Percentiles rank a stretch among this genome's conserved stretches.
Conservation (phyloP, 2,329 filamentous ascomycete species). For the Cyphellophora europaea region DNA sequence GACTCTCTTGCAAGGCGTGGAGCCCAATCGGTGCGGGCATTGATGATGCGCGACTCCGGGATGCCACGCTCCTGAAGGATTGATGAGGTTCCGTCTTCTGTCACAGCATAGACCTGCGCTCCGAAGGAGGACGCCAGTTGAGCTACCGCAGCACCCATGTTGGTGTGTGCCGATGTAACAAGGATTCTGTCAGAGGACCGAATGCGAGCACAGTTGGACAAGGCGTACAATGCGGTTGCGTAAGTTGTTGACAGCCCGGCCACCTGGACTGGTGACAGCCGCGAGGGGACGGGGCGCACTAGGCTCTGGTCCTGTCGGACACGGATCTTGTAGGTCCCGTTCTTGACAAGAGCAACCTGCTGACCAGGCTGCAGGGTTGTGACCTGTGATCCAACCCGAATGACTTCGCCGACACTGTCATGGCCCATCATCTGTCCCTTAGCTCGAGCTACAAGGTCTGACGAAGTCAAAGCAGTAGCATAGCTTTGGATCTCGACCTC, state of each 20-base stretch:
- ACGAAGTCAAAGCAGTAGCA: constrained; percentile 10
- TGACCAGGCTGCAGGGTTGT: constrained; percentile 5
- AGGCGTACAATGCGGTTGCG: constrained; percentile 21
- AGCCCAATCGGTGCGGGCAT: constrained; percentile 10
- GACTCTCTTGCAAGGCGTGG: neutral
- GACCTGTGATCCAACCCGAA: constrained; percentile 18
- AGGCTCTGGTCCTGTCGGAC: neutral
- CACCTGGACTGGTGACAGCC: constrained; percentile 13
- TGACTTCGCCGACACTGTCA: constrained; percentile 31
- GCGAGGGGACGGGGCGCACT: neutral
- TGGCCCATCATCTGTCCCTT: constrained; percentile 22
- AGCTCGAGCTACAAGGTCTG: constrained; percentile 3
- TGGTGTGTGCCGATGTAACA: constrained; percentile 17
- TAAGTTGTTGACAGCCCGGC: constrained; percentile 20
- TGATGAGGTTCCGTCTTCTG: constrained; percentile 14
- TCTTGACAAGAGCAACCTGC: constrained; percentile 3
- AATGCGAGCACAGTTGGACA: constrained; percentile 19
- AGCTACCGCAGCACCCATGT: constrained; percentile 18
- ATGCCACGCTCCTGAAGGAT: constrained; percentile 18
- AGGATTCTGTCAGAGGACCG: constrained; percentile 13
- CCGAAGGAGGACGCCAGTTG: constrained; percentile 17
- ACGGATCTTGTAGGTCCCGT: neutral
- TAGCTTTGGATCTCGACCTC: constrained; percentile 20
- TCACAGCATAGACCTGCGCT: constrained; percentile 17
- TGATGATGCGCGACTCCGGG: constrained; percentile 24